These are phyloP conservation scores for Fusarium armeniacum DNA, from an alignment of 2,329 filamentous ascomycete species.

Conservation along the genomic window DNA sequence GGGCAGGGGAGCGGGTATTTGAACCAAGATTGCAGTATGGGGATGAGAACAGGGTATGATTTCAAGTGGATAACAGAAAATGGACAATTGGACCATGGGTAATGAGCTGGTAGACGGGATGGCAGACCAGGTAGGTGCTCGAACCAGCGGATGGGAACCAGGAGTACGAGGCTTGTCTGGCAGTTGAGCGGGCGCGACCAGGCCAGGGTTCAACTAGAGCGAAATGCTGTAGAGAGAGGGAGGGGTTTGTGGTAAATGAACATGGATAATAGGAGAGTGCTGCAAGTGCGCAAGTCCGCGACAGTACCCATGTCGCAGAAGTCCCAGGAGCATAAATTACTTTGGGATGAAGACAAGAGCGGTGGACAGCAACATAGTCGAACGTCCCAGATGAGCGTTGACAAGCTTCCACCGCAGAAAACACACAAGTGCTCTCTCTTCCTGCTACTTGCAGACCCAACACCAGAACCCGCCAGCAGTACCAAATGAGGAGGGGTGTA, in stretches of 20 bases:
- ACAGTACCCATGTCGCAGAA: conserved; percentile 45
- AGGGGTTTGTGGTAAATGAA: conserved; percentile 39
- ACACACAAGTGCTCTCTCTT: conserved; percentile 10
- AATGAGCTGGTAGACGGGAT: conserved; percentile 52
- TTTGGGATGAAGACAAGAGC: conserved; percentile 46
- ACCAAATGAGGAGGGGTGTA: conserved; percentile 21
- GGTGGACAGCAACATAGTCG: conserved; percentile 40
- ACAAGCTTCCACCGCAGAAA: conserved; percentile 34
- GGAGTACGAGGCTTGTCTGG: conserved; percentile 46
- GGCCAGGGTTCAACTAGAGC: conserved; percentile 37
- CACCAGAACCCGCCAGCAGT: conserved; percentile 17
- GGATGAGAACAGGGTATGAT: conserved; percentile 53
- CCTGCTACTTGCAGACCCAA: conserved; percentile 37
- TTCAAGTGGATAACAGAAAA: conserved; percentile 53
- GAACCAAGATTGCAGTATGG: conserved; percentile 52
- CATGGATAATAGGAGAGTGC: conserved; percentile 43
- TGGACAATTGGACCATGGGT: conserved; percentile 45
- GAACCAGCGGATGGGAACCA: conserved; percentile 47
- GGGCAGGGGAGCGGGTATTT: conserved; percentile 54
- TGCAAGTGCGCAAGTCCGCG: conserved; percentile 41
- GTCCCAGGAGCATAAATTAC: conserved; percentile 45
- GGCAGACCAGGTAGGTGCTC: conserved; percentile 43
- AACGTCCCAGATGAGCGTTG: conserved; percentile 35
- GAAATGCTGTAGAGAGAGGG: conserved; percentile 22
- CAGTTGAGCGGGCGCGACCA: conserved; percentile 43